Base-by-base conservation (phyloP, 805 yeast species). In the Yarrowia sp. region DNA sequence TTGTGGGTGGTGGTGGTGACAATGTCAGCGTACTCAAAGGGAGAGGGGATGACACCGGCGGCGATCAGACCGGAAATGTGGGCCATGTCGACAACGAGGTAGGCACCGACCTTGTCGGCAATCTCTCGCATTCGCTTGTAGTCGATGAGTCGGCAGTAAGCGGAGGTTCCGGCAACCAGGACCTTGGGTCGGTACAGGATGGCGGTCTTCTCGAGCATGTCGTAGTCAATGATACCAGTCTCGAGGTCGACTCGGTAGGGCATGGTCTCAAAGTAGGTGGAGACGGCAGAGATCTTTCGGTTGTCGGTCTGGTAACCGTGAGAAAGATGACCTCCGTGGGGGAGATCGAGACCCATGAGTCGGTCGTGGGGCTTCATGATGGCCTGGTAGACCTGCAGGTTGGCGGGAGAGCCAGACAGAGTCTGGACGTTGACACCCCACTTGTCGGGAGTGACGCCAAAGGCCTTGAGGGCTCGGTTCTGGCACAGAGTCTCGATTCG, bases 361-460 rank as follows among this genome's bases (percentile, higher is more conserved):
- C 99, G 88, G 73, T 93, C 99, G 75, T 92, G 96, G 67, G 95
- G 96, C 74, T 89, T 90, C 88, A 95, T 85, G 70, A 95, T 81
- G 47, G 98, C 98, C 75, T 90, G 92, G 81, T 95, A 95, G 53
- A 92, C 98, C 77, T 95, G 93, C 77, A 95, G 84, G 81, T 95
- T 95, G 66, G 99, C 99, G 69, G 98, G 98, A 22, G 99, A 92
- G 66, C 99, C 99, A 32, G 96, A 89, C 72, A 95, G 82, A 55
- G 98, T 85, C 81, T 95, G 99, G 48, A 95, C 99, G 75, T 95
- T 95, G 71, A 92, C 98, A 66, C 99, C 99, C 99, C 99, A 95
- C 76, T 86, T 81, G 71, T 85, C 91, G 55, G 92, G 81, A 73
- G 86, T 84, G 67, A 93, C 81, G 70, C 83, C 79, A 80, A 95